Percentiles rank a stretch among this genome's conserved stretches.
phyloP scores from a whole-genome alignment of 345 rosid genomes.

The Corchorus olitorius region DNA sequence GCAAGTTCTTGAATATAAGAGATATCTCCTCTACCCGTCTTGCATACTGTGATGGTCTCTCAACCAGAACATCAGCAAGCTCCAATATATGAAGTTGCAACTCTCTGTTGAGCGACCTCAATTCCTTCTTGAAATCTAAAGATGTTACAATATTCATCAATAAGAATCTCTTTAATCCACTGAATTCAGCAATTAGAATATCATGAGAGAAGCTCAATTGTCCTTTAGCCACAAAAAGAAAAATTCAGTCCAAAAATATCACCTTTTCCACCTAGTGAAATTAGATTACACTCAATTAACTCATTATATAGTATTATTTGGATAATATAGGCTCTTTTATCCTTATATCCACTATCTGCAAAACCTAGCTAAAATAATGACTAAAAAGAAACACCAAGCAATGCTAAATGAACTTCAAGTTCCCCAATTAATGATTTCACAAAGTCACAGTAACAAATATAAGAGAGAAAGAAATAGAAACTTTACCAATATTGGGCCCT shows the following conservation, averaged over 20 bases:
- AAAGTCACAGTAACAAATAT: not conserved
- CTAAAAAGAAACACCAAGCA: not conserved
- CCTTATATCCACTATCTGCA: not conserved
- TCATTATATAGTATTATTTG: not conserved
- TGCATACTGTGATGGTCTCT: slow-evolving; percentile 94
- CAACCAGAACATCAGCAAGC: slow-evolving; percentile 94
- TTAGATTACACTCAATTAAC: not conserved
- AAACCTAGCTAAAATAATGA: not conserved
- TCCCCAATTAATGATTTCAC: not conserved
- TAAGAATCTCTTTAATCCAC: not conserved
- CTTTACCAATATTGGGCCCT: slow-evolving; percentile 67
- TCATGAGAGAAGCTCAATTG: not conserved
- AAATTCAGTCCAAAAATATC: not conserved
- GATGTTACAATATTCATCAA: not conserved
- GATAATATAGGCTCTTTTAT: not conserved
- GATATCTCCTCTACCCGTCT: slow-evolving; percentile 92
- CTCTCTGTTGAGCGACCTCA: slow-evolving; percentile 77
- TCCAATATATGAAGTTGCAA: slow-evolving; percentile 87
- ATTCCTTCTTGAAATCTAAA: slow-evolving; percentile 84
- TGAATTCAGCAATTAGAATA: not conserved
- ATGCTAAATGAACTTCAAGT: not conserved
- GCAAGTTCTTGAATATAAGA: slow-evolving; percentile 88
- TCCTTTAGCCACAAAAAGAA: not conserved
- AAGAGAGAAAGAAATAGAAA: not conserved
- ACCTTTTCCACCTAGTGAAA: not conserved